Evolutionary conservation across 345 rosid species (phyloP), one percentile per base, ranked within the genome.

Genomic region (Lepidium didymum): DNA sequence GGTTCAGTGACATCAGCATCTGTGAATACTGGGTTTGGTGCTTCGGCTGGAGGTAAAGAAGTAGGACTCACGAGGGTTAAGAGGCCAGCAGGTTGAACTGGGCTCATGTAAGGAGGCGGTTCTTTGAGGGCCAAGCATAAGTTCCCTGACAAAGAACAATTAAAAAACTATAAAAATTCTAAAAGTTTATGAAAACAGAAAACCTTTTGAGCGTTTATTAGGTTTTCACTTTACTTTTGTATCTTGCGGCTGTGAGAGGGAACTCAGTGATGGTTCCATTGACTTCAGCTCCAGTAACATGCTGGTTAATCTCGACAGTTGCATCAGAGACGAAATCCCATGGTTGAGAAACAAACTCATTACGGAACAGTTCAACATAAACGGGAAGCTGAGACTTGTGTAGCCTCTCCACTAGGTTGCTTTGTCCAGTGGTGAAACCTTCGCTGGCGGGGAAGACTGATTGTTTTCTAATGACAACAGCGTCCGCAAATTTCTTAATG

Each of bases 301-400:
- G 81, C 9, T 87, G 36, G 80, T 91, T 91, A 47, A 94, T 55
- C 84, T 94, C 97, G 4, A 82, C 87, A 2, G 85, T 88, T 14
- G 90, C 71, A 55, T 94, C 97, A 3, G 99, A 66, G 69, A 87
- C 89, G 81, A 86, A 91, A 68, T 94, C 99, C 89, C 88, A 94
- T n/a, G 96, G 78, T 67, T 91, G 97, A 76, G 99, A 89, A 23
- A 81, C 73, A 72, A 87, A 94, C 81, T 94, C 99, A 43, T 94
- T 94, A 64, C 75, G 77, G 79, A 94, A 89, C 35, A 74, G 53
- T 68, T 83, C 77, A 7, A 85, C 93, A 21, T 86, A 89, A 68
- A 94, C 96, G 0, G 85, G 52, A 5, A 94, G 87, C 43, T 81
- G 67, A 62, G 59, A 72, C 31, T 80, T 67, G 6, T 64, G 78